Evolutionary conservation across 441 rosid species (phyloP), one percentile per base, ranked within the genome.

Genomic region (Croton setiger): DNA sequence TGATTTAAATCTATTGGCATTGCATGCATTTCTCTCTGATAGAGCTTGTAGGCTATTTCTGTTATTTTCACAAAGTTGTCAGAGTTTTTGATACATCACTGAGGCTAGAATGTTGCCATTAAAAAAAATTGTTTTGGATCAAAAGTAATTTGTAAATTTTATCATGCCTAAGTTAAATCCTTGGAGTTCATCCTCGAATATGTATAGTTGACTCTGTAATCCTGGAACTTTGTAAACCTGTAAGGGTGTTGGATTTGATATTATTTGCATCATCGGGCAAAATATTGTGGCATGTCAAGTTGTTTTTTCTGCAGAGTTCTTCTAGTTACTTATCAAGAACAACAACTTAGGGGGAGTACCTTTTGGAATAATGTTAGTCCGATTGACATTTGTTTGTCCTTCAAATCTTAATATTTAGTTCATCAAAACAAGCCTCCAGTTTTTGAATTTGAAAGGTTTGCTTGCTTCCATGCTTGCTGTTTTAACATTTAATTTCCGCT

Each of bases 371-470:
- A 39, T 64, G 49, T 39, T 15, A 8, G 12, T 54, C 13, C 15
- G 21, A 39, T 53, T 5, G 54, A 53, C n/a, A 23, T 14, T 54
- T 17, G 7, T 14, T 54, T 17, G 7, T 14, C 48, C 49, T 20
- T 39, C 54, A 54, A 64, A 53, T 53, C 35, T 65, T 65, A 66
- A 53, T 39, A 39, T 55, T 37, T 60, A 17, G 21, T 37, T 21
- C 63, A 20, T 66, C 35, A 12, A 53, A 49, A 37, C 12, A 13
- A 37, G 14, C 37, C 23, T 20, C 21, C 17, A 21, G 14, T 8
- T 9, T 0, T 54, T 54, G 14, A 15, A 58, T 54, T 20, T 41
- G 52, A 55, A 53, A 66, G 13, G 13, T 21, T 66, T 37, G 60
- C 21, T 15, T 36, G 31, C 31, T 27, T 27, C 21, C 13, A 36